phyloP scores from a whole-genome alignment of 169 alveolate genomes.

The Besnoitia besnoiti region DNA sequence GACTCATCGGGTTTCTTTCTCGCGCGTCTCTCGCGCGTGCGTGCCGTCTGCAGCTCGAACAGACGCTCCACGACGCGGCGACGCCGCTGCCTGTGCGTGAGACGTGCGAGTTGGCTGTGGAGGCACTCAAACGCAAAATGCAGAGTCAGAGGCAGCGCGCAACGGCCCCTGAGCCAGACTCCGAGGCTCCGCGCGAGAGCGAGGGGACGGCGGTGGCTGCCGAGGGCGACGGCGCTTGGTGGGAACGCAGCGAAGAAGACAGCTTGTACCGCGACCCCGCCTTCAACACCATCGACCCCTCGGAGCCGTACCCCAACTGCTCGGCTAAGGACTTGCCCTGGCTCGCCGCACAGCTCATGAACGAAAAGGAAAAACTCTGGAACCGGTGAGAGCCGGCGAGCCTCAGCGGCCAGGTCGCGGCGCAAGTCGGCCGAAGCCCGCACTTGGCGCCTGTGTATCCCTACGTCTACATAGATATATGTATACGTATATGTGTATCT shows the following conservation, averaged over 20 bases:
- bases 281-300: slow-evolving; percentile 40
- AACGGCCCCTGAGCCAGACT: background rate
- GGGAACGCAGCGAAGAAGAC: background rate
- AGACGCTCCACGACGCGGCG: background rate
- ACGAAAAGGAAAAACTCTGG: slow-evolving; percentile 19
- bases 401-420: background rate
- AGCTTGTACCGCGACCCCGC: background rate
- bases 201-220: background rate
- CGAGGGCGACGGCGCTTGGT: background rate
- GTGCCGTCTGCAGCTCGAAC: background rate
- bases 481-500: too few relatives aligned
- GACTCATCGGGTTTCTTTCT: background rate
- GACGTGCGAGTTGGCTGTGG: slow-evolving; percentile 30
- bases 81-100: background rate
- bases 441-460: too few relatives aligned
- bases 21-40: background rate
- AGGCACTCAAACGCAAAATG: background rate
- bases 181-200: background rate
- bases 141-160: background rate
- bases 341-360: background rate
- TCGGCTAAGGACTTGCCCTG: background rate
- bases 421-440: too few relatives aligned
- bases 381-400: slow-evolving; percentile 21
- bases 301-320: slow-evolving; percentile 35
- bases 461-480: too few relatives aligned